These are phyloP conservation scores for Backusella tarrabulga DNA, from an alignment of 192 early-diverging fungal genomes.

Conservation along the genomic window DNA sequence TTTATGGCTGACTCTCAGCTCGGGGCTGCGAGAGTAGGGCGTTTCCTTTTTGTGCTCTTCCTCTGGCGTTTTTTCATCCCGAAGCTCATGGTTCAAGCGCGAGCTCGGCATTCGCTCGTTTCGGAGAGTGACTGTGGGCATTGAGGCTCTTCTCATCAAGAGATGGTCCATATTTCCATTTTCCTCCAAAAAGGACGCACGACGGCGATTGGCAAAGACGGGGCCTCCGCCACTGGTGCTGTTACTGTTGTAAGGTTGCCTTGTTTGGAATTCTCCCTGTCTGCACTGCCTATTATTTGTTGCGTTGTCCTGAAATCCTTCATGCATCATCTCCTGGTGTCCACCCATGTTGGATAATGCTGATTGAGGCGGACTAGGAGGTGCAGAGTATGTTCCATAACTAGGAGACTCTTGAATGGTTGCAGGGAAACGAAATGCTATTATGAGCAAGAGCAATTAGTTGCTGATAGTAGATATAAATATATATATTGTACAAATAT, in stretches of 20 bases:
- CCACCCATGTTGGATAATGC: not conserved
- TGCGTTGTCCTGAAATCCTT: not conserved
- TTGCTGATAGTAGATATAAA: too few species aligned
- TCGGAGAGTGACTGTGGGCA: constrained; percentile 27
- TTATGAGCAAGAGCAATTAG: too few species aligned
- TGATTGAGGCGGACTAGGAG: constrained; percentile 36
- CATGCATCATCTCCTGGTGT: constrained; percentile 12
- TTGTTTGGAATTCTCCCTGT: not conserved
- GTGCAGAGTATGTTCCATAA: constrained; percentile 32
- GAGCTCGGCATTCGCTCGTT: not conserved
- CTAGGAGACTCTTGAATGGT: constrained; percentile 35
- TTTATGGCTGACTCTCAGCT: constrained; percentile 83
- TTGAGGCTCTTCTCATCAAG: constrained; percentile 28
- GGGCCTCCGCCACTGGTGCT: not conserved
- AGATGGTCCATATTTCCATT: constrained; percentile 15
- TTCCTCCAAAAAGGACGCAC: constrained; percentile 22
- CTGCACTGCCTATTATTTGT: not conserved
- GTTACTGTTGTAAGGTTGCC: not conserved
- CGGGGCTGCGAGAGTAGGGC: constrained; percentile 69
- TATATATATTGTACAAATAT: not conserved
- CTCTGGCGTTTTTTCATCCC: not conserved
- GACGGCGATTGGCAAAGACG: constrained; percentile 6
- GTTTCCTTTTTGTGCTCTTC: constrained; percentile 36
- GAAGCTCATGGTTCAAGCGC: not conserved
- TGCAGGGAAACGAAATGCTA: constrained; percentile 28